phyloP scores from a whole-genome alignment of 495 filamentous ascomycete species.

The Penicillium turbatum region DNA sequence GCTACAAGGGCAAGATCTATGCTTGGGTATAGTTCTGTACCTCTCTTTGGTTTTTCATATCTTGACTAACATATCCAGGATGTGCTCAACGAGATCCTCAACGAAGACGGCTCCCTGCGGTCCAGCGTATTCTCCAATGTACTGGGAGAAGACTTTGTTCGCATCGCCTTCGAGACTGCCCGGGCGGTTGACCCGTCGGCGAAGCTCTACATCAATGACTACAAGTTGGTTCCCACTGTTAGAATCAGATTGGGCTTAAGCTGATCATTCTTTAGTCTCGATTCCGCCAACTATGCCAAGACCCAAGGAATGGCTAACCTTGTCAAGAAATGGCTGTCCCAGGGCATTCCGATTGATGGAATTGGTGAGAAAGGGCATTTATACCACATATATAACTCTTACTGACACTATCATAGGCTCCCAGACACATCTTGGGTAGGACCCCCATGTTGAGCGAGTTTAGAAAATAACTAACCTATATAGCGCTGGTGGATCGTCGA shows the following conservation, averaged over 20 bases:
- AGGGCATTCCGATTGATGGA: constrained; percentile 68
- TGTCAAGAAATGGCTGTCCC: constrained; percentile 62
- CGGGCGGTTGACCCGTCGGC: constrained; percentile 51
- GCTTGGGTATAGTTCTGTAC: constrained; percentile 36
- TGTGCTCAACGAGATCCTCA: constrained; percentile 67
- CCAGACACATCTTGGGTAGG: constrained; percentile 52
- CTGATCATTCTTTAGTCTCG: constrained; percentile 19
- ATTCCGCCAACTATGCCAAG: constrained; percentile 48
- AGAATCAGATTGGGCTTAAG: no score
- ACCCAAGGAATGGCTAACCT: constrained; percentile 57
- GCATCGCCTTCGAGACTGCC: constrained; percentile 54
- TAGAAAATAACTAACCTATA: no score
- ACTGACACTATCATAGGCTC: constrained; percentile 37
- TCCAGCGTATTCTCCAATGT: constrained; percentile 52
- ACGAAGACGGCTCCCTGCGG: constrained; percentile 62
- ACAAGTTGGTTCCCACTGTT: constrained; percentile 23
- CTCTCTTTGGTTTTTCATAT: neutral
- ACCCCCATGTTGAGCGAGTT: no score
- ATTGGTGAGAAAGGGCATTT: constrained; percentile 42
- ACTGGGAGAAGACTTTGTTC: constrained; percentile 54
- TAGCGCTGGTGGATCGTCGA: neutral
- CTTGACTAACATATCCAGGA: constrained; percentile 40
- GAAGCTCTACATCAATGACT: constrained; percentile 66
- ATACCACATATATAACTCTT: neutral
- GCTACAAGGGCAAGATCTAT: constrained; percentile 44